Base-by-base conservation (phyloP, 192 early-diverging fungal species). In the Rhizophagus clarus region DNA sequence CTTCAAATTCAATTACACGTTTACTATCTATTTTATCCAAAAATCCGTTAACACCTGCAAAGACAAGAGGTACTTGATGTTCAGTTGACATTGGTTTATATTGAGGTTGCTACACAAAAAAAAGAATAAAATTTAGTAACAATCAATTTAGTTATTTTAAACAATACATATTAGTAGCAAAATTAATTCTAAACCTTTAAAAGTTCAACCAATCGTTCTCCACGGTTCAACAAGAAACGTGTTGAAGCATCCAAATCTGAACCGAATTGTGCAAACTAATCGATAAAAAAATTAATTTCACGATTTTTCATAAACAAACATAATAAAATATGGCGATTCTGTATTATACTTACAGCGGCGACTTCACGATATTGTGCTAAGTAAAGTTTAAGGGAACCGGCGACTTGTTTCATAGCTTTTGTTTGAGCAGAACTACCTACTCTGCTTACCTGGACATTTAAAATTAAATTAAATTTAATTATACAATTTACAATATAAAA, bases 381-480 rank as follows among this genome's bases (percentile, higher is more conserved):
- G 94, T 95, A 98, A 82, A 99, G 94, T 93, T 99, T 99, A 82
- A 99, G 91, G 84, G 98, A 98, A 87, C 98, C 98, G 82, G 97
- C 97, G 83, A 99, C 97, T 90, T 99, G 97, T 92, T 97, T 96
- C 98, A 99, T 99, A 81, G 98, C 97, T 93, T 98, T 98, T 88
- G 97, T 97, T 90, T 99, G 98, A 79, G 98, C 98, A 82, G 97
- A 96, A 81, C 97, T 97, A 85, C 98, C 98, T 91, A 99, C 97
- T 94, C 98, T 96, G 83, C 97, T 97, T 26, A 79, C 77, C 77
- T 79, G 47, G 7, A 24, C 3, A 28, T 20, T 77, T 22, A 11
- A 29, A 51, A 56, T 40, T 32, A 29, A 15, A 20, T 26, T 64
- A 61, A 15, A 11, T 22, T 15, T 22, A 42, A 77, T 4, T 37